Evolutionary conservation across 192 early-diverging fungal genomes (phyloP), one percentile per base, ranked within the genome.

Genomic region (Entomortierella lignicola): DNA sequence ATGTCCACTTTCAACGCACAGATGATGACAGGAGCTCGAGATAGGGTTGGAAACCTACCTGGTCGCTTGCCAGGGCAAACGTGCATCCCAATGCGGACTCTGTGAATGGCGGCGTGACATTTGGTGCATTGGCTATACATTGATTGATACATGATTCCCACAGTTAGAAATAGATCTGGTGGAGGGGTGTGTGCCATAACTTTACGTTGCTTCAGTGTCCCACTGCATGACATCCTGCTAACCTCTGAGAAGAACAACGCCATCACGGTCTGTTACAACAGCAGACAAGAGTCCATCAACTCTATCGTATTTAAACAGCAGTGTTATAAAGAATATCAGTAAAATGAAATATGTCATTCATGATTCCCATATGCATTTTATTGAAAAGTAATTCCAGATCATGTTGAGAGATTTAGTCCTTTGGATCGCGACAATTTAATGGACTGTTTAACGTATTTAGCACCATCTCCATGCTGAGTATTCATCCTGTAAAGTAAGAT

Each of bases 191-290:
- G n/a, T n/a, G n/a, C n/a, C n/a, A n/a, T n/a, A n/a, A n/a, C n/a
- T n/a, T n/a, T n/a, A n/a, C n/a, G 34, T 10, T 37, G 34, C 5
- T 37, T 37, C 34, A 37, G 34, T 37, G n/a, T 10, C 34, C 10
- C 34, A 37, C 10, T 37, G 23, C 54, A 55, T 25, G 54, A 55
- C 2, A 5, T 54, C 34, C 34, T 37, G 34, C 44, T 47, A 47
- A 89, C 89, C 79, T 85, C 86, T 77, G 37, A 88, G 72, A 7
- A 91, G 60, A 30, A 89, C 82, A 23, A 91, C 89, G 6, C 90
- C 90, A 69, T 90, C 88, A 57, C 84, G 63, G 67, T 91, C 90
- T 12, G 88, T 90, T 0, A 91, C 69, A 12, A 90, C 54, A 23
- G 86, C 84, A n/a, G 86, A 86, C 39, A 86, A 65, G 11, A 90